Base-by-base conservation (phyloP, 108 stramenopile genomes). In the Skeletonema potamos region DNA sequence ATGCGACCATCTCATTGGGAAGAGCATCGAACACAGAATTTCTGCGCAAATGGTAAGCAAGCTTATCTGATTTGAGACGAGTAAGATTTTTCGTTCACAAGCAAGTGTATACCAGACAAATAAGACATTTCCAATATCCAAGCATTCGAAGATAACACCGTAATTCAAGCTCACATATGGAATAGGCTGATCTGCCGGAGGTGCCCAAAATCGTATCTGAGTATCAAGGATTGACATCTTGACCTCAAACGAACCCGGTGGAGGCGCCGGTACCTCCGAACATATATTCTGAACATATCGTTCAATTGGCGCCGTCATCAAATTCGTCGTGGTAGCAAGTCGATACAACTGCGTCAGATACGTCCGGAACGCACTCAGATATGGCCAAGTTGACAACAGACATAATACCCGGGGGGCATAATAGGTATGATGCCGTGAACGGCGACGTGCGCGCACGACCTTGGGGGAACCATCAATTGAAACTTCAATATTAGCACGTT, bases 1-100 rank as follows among this genome's bases (percentile, higher is more conserved):
- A 62, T 97, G 94, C 46, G 84, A 89, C 98, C 97, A 99, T 72
- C 86, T 81, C 84, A 99, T 89, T 15, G 98, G 98, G 70, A 97
- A 98, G 12, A 98, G 80, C 27, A 99, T 83, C 5, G 96, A 96
- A 36, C 86, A 85, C 54, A 99, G 84, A 34, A 96, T 96, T 81
- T 99, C 98, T n/a, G 94, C 84, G 61, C 92, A 89, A 4, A 96
- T 89, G 1, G 94, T 96, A 58, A 98, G 73, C 15, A 98, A 48
- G 20, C 96, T 90, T 58, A 87, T 66, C 68, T 96, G 95, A 54
- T 86, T 85, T 15, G 93, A 91, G 7, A 95, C 90, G 17, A 97
- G 72, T 55, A 95, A 65, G 2, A 98, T 76, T 64, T 96, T 96
- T 63, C 92, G 82, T 59, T 97, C 96, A 84, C 93, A 85, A 1